Evolutionary conservation across 768 basidiomycete species (phyloP), one percentile per base, ranked within the genome.

Genomic region (Boletus tomentosulus): DNA sequence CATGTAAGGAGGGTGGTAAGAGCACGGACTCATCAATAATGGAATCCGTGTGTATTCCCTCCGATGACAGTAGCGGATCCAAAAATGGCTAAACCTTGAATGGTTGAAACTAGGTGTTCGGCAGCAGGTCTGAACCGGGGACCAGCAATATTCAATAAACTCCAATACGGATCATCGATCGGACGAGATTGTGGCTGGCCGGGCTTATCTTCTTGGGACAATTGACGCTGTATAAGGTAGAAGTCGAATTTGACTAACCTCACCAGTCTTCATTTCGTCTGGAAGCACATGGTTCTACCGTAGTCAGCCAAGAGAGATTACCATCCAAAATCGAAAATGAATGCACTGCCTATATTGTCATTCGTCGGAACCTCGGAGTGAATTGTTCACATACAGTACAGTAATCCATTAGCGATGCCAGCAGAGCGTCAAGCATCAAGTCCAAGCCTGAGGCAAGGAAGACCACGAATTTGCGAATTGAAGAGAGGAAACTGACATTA

Each of bases 141-240:
- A 56, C 46, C 58, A 60, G 25, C 51, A 57, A 13, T 34, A 15
- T 13, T 53, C 22, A 46, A 56, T 50, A n/a, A 59, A 39, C 22
- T 30, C 27, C 53, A 56, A 34, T 56, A 31, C 6, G n/a, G 8
- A 11, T 60, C 46, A 37, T 53, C 39, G 12, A 59, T 50, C 2
- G 54, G 37, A 48, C 8, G 54, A n/a, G 34, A 47, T 30, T 45
- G 47, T 7, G 58, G n/a, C n/a, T n/a, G n/a, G n/a, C n/a, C n/a
- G 53, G 58, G 57, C 25, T 35, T 51, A 11, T 43, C 15, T 24
- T 51, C 57, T 16, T 41, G 37, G 16, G 48, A 48, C 46, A 59
- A 42, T 3, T 39, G 22, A 34, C 38, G 34, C 8, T 48, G 13
- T 13, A 58, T 4, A 27, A 59, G 9, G 57, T 15, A 46, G 19